Evolutionary conservation across 1,139 yeast species (phyloP), one percentile per base, ranked within the genome.

Genomic region (Insectozyma bohioensis): DNA sequence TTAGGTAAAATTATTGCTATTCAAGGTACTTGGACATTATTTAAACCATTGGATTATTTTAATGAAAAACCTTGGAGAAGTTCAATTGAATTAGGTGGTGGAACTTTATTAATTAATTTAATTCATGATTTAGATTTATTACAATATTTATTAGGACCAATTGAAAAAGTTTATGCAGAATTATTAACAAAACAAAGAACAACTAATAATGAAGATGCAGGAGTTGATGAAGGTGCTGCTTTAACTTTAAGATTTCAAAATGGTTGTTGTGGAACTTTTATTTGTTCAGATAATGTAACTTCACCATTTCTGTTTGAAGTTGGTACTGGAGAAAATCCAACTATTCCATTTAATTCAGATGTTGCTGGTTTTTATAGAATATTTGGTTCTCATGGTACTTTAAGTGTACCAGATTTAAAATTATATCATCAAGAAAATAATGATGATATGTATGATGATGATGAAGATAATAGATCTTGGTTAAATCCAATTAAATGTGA

Each of bases 251-350:
- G 52, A 16, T 65, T 65, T 40, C 42, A 43, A 17, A 56, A 45
- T 37, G 72, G 72, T 1, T 51, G 59, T 13, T 48, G 57, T 14
- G 72, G 72, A 3, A 62, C 67, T 2, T 64, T 65, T 43, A 50
- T 65, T 9, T 64, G 71, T 40, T 52, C 67, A 4, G 72, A 65
- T 36, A 61, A 61, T 37, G 64, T 64, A 10, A 51, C 59, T 2
- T 60, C 67, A 2, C 70, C 72, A 1, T 64, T 62, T 42, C 62
- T 61, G 40, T 65, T 65, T 38, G 71, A 64, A 43, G 44, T 54
- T 20, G 67, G 68, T 2, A 63, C 72, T 1, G 71, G 71, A 2
- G 72, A 65, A 44, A 65, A 64, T 42, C 71, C 72, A 6, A 58
- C 54, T 4, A 48, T 65, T 20, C 71, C 72, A 0, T 28, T 43